Evolutionary conservation across 129 eudicot genomes (phyloP).

Genomic region (Arctium minus): DNA sequence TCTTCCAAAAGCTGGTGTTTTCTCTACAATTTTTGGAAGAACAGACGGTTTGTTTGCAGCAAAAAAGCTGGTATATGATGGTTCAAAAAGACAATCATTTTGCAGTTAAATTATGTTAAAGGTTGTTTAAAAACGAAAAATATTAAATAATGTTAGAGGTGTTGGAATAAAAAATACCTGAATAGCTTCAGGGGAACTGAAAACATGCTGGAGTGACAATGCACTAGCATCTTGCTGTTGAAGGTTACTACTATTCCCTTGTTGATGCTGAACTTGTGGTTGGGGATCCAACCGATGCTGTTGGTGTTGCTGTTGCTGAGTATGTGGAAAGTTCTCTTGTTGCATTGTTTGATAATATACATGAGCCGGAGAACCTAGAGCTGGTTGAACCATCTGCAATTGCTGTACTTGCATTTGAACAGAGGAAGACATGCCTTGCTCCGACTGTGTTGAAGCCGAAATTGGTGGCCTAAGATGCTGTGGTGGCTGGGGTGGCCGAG

Average conservation of each 20-base stretch:
- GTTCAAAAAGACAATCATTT: not conserved
- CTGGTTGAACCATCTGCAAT: conserved; percentile 54
- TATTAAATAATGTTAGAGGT: not conserved
- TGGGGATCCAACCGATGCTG: conserved; percentile 43
- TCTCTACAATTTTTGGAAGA: not conserved
- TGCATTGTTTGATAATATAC: conserved; percentile 56
- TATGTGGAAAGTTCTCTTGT: conserved; percentile 52
- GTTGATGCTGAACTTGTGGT: conserved; percentile 37
- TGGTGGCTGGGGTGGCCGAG: conserved; percentile 64
- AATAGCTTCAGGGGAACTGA: conserved; percentile 85
- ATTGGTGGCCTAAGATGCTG: conserved; percentile 74
- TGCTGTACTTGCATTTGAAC: conserved; percentile 55
- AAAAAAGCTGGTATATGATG: not conserved
- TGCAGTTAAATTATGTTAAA: not conserved
- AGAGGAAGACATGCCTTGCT: conserved; percentile 48
- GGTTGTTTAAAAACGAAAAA: not conserved
- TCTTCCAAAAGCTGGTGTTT: not conserved
- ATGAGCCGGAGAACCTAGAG: conserved; percentile 43
- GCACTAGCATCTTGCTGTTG: conserved; percentile 64
- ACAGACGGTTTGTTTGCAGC: not conserved
- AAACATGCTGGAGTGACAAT: conserved; percentile 66
- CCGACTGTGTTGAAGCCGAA: conserved; percentile 61
- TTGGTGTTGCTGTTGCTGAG: conserved; percentile 38
- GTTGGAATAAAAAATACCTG: conserved; percentile 41
- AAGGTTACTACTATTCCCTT: conserved; percentile 43